These are phyloP conservation scores for Penicillium odoratum DNA, from an alignment of 495 filamentous ascomycete species.

Conservation along the genomic window DNA sequence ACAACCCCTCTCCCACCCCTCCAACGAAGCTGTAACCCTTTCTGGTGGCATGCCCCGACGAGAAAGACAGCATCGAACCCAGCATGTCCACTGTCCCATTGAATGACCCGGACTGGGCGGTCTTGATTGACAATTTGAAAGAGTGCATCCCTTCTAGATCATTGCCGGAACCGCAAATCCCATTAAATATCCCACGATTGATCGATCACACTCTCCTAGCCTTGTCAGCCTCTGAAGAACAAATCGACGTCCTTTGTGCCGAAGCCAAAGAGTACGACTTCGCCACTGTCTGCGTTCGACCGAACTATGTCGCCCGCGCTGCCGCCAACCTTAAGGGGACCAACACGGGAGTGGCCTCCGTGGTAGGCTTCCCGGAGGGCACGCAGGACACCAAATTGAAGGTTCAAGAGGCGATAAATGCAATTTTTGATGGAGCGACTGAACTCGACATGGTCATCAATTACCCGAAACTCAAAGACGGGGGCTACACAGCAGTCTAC, in stretches of 20 bases:
- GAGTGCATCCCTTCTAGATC: conserved; percentile 25
- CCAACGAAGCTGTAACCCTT: neutral
- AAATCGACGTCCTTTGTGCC: conserved; percentile 62
- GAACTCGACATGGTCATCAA: conserved; percentile 73
- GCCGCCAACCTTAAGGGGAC: conserved; percentile 49
- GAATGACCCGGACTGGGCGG: conserved; percentile 40
- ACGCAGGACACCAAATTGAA: conserved; percentile 55
- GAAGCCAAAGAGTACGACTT: conserved; percentile 62
- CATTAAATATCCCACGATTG: conserved; percentile 30
- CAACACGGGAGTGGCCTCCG: conserved; percentile 57
- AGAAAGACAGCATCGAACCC: conserved; percentile 4
- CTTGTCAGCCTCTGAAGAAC: conserved; percentile 48
- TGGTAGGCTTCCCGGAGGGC: conserved; percentile 69
- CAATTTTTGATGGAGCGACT: conserved; percentile 55
- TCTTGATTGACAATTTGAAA: conserved; percentile 29
- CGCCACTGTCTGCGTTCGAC: conserved; percentile 61
- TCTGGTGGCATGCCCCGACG: conserved; percentile 1
- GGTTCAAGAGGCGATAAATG: conserved; percentile 53
- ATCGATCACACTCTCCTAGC: conserved; percentile 71
- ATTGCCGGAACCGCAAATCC: conserved; percentile 26
- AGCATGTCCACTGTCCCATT: conserved; percentile 33
- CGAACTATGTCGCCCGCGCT: conserved; percentile 52
- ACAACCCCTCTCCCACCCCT: conserved; percentile 22
- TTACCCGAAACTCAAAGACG: conserved; percentile 50
- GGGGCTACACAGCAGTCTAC: conserved; percentile 54